A percentile compares a stretch with the other conserved stretches of the same genome.
These are phyloP conservation scores for Aspergillus arachidicola DNA, from an alignment of 2,329 filamentous ascomycete species.

Conservation along the genomic window DNA sequence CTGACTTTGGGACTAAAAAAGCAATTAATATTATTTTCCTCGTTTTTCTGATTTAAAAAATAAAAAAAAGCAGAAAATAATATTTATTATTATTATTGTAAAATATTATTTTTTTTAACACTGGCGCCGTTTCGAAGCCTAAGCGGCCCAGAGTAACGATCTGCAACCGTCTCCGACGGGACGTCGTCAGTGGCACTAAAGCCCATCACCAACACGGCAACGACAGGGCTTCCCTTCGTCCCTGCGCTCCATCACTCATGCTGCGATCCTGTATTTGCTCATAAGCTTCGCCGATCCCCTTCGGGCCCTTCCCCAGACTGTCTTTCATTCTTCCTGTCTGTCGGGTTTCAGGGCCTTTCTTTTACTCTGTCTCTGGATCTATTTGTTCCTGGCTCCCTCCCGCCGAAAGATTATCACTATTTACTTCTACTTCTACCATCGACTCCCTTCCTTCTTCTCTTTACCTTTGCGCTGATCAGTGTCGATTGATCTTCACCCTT, in stretches of 20 bases:
- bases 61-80: not conserved
- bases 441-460: not conserved
- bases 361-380: slow-evolving; percentile 18
- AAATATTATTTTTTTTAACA: slow-evolving; percentile 14
- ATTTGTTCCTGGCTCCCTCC: slow-evolving; percentile 11
- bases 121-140: slow-evolving; percentile 31
- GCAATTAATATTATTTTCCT: slow-evolving; percentile 4
- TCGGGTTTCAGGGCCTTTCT: slow-evolving; percentile 16
- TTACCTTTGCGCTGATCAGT: slow-evolving; percentile 7
- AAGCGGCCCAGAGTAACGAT: slow-evolving; percentile 37
- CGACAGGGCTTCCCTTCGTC: slow-evolving; percentile 31
- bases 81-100: slow-evolving; percentile 5
- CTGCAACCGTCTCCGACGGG: slow-evolving; percentile 42
- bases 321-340: slow-evolving; percentile 26
- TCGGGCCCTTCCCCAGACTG: slow-evolving; percentile 40
- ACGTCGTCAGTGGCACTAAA: slow-evolving; percentile 46
- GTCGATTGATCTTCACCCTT: slow-evolving; percentile 8
- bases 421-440: slow-evolving; percentile 11
- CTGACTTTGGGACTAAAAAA: slow-evolving; percentile 13
- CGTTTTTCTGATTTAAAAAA: slow-evolving; percentile 1
- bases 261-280: slow-evolving; percentile 40
- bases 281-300: slow-evolving; percentile 50
- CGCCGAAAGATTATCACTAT: slow-evolving; percentile 14
- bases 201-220: slow-evolving; percentile 27
- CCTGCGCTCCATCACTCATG: slow-evolving; percentile 30